Base-by-base conservation (phyloP, 225 moss, liverwort and hornwort genomes). In the Antitrichia curtipendula region DNA sequence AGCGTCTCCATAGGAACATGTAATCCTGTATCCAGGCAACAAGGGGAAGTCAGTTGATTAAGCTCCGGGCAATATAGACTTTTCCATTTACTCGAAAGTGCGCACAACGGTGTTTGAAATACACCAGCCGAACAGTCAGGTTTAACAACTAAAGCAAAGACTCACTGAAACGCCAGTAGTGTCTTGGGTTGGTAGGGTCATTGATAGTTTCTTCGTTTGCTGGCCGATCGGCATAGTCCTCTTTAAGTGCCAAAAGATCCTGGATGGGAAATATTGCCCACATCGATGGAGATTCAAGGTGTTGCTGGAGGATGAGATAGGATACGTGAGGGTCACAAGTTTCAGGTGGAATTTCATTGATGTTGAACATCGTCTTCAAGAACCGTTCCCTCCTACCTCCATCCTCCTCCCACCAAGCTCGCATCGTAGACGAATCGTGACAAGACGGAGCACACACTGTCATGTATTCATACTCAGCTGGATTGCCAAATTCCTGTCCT, bases 151-250 rank as follows among this genome's bases (percentile, higher is more conserved):
- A 54, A 63, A 34, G 34, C 49, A 53, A 41, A 54, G 34, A 92
- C 97, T 93, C 90, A 97, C 97, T 95, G 91, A 96, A 96, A 86
- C 97, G 95, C 97, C 96, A 98, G 70, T 96, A 98, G 82, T 98
- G 97, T 82, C 92, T 96, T 20, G 97, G 95, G 84, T 98, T 98
- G 36, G 95, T 93, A 10, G 97, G 97, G 76, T 98, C 79, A 81
- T 98, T 98, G 81, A 98, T 98, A 43, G 93, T 96, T 88, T 98
- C 97, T 83, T 98, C 96, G 41, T 92, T 90, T 59, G 96, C 96
- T 74, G 96, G 94, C 87, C 97, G 92, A 72, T 91, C 82, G 50
- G 93, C 84, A 24, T 96, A 96, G 24, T 91, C 92, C 13, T 94
- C 95, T 69, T 91, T 94, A 20, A 98, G 81, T 52, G 96, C 95